Base-by-base conservation (phyloP, 1,139 yeast genomes). In the Geotrichum histeridarum region DNA sequence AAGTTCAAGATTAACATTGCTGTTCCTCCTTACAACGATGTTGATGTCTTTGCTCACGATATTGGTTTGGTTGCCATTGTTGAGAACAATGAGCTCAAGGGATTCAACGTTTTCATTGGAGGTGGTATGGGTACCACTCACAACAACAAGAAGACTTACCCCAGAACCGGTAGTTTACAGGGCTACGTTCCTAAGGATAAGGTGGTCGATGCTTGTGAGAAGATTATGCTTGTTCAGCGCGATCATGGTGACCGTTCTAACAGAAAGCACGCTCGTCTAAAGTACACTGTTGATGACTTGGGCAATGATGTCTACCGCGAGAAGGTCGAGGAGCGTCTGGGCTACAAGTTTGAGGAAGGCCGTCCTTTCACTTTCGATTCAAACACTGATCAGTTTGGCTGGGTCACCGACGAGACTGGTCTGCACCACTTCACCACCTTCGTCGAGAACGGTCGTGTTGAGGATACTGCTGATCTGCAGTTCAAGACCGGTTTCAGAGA, bases 121-220 rank as follows among this genome's bases (percentile, higher is more conserved):
- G 99, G 98, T 75, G 99, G 98, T 78, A 91, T 93, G 98, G 99
- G 98, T 65, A 81, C 95, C 42, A 93, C 98, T 36, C 99, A 93
- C 72, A 91, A 91, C 77, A 93, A 93, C 76, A 86, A 86, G 68
- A 93, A 91, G 78, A 93, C 99, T 0, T 93, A 93, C 67, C 99
- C 99, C 64, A 82, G 98, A 75, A 81, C 95, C 14, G 98, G 96
- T 59, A 84, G 95, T 22, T 74, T 83, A 73, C 79, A 91, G 63
- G 99, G 98, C 37, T 93, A 74, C 67, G 82, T 84, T 51, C 63
- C 82, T 8, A 77, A 77, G 59, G 91, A 84, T 53, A 80, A 89
- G 69, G 78, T 88, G 54, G 83, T 82, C 58, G 74, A 80, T 58
- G 96, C 83, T 17, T 88, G 96, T 71, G 97, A 93, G 71, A 88